Base-by-base conservation (phyloP, 2,329 filamentous ascomycete species). In the Hymenoscyphus albidus region DNA sequence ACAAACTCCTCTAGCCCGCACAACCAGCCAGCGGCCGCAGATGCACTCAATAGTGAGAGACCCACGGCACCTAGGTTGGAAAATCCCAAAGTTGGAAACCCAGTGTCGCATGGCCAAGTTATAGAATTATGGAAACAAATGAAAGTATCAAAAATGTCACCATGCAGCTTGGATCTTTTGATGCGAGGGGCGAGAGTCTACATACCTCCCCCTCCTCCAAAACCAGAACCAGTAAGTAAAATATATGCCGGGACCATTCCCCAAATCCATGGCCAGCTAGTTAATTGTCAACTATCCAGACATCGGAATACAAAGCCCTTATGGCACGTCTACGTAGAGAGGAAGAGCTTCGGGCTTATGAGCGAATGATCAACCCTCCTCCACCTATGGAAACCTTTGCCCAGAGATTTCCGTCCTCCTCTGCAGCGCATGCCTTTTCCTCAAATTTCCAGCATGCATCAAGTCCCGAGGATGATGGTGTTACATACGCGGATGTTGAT, bases 251-350 rank as follows among this genome's bases (percentile, higher is more conserved):
- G 35, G 35, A 12, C 32, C 5, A 12, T n/a, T 44, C 16, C 9
- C 44, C 61, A 64, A 61, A 64, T 39, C 32, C 35, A 54, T n/a
- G 16, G 6, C 32, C 32, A 39, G 2, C 18, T 16, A 39, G 62
- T 66, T 69, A 66, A 69, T 31, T 55, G 40, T 13, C 18, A 27
- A 63, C 10, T 65, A 7, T 14, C 13, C 38, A 96, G 87, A 89
- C 89, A 0, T 80, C 87, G 7, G 90, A 96, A 78, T 98, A 94
- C 79, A 91, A 92, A 76, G 89, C 88, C 6, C 81, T 97, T 1
- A 98, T 98, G 92, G 87, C 88, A 31, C 87, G 89, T 16, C 86
- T 99, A 22, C 91, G 92, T 68, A 86, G 84, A 66, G 88, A 95
- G 72, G 90, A 94, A 78, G 93, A 98, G 80, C 85, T 88, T 69